phyloP scores from a whole-genome alignment of 1,284 basidiomycete species.

The Ceratobasidium sp. region DNA sequence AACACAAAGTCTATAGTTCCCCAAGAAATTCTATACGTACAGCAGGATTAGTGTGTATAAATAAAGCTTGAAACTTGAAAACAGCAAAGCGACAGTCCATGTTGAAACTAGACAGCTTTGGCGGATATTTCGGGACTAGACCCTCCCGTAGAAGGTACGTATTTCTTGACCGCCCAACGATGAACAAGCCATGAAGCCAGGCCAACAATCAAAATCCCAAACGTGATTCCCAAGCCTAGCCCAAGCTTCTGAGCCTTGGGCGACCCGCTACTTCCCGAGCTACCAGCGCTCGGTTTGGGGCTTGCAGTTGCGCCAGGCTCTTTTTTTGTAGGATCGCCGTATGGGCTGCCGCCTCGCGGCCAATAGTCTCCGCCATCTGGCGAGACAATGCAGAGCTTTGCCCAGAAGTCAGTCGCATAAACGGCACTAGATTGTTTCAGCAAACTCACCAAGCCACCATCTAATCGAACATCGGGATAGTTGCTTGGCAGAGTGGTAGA shows the following conservation, averaged over 20 bases:
- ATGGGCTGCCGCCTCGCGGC: constrained; percentile 74
- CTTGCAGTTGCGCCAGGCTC: constrained; percentile 30
- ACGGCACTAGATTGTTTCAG: neutral
- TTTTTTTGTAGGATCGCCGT: constrained; percentile 50
- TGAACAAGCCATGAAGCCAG: constrained; percentile 65
- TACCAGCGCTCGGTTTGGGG: neutral
- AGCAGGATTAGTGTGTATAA: neutral
- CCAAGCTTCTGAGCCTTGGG: constrained; percentile 60
- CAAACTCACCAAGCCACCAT: constrained; percentile 30
- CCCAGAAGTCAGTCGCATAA: neutral
- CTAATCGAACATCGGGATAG: constrained; percentile 29
- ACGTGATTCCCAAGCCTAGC: constrained; percentile 68
- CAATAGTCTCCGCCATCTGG: constrained; percentile 77
- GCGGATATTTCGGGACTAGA: constrained; percentile 6
- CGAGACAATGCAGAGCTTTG: constrained; percentile 68
- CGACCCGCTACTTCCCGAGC: neutral
- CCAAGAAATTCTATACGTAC: neutral
- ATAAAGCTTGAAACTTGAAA: neutral
- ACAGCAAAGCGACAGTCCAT: neutral
- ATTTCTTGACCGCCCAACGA: constrained; percentile 57
- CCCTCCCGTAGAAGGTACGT: neutral
- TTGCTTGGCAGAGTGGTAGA: constrained; percentile 54
- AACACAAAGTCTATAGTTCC: constrained; percentile 3
- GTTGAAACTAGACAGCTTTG: constrained; percentile 10
- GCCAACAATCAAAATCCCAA: constrained; percentile 63